phyloP scores from a whole-genome alignment of 192 early-diverging fungal genomes.

The Backusella circina region DNA sequence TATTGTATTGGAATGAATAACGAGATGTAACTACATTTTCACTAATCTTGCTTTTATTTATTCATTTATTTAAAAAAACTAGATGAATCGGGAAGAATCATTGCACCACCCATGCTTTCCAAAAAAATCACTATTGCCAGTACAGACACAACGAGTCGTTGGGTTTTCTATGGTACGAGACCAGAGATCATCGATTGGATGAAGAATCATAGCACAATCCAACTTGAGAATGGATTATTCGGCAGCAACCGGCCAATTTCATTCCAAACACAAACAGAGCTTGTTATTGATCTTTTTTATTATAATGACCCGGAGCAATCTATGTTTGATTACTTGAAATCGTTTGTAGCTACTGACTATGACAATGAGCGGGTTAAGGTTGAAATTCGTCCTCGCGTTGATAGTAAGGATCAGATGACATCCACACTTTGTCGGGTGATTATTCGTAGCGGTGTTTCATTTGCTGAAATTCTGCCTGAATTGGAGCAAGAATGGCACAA shows the following conservation, averaged over 20 bases:
- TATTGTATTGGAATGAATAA: background rate
- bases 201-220: constrained; percentile 13
- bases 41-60: background rate
- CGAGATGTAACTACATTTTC: background rate
- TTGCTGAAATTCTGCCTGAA: constrained; percentile 37
- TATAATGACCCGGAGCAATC: constrained; percentile 45
- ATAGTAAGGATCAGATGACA: constrained; percentile 37
- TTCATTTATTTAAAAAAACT: background rate
- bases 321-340: constrained; percentile 35
- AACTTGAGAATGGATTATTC: constrained; percentile 33
- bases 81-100: constrained; percentile 24
- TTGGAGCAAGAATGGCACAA: constrained; percentile 43
- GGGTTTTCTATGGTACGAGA: constrained; percentile 46
- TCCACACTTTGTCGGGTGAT: constrained; percentile 40
- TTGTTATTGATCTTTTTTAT: constrained; percentile 45
- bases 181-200: constrained; percentile 47
- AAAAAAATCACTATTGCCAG: constrained; percentile 43
- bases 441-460: constrained; percentile 34
- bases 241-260: constrained; percentile 29
- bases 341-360: constrained; percentile 38
- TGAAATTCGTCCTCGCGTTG: constrained; percentile 43
- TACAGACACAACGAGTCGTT: constrained; percentile 36
- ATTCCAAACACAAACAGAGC: constrained; percentile 35
- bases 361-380: constrained; percentile 31
- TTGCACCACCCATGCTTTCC: constrained; percentile 41